Conservation (phyloP, 169 alveolate species). For the Theileria orientalis region DNA sequence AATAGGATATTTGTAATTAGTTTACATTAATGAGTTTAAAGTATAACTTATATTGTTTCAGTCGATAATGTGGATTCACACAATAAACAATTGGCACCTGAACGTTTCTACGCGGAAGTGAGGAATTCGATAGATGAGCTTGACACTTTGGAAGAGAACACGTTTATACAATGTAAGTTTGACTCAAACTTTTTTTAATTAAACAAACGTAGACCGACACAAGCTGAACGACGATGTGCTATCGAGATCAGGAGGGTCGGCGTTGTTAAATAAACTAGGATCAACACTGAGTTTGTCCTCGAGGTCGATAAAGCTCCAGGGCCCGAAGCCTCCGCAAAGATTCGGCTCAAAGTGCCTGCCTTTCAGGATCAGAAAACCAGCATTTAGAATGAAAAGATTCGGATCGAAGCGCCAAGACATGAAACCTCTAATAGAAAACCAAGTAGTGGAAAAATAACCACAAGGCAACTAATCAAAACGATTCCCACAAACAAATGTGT, state of each 20-base stretch:
- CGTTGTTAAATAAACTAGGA: neutral
- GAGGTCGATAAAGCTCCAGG: neutral
- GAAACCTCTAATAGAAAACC: neutral
- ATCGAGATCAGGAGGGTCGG: neutral
- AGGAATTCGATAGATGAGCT: slow-evolving; percentile 15
- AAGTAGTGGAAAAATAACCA: neutral
- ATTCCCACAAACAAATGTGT: too few relatives aligned
- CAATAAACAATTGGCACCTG: slow-evolving; percentile 1
- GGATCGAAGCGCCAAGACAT: neutral
- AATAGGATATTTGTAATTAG: neutral
- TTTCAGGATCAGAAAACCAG: neutral
- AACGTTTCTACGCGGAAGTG: slow-evolving; percentile 6
- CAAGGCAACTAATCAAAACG: neutral
- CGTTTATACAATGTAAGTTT: slow-evolving; percentile 19
- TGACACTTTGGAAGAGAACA: slow-evolving; percentile 17
- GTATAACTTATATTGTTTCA: neutral
- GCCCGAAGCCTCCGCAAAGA: neutral
- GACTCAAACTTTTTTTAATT: neutral
- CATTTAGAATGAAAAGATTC: neutral
- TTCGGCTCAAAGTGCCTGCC: neutral
- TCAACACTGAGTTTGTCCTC: neutral
- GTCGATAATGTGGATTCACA: neutral
- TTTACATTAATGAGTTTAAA: neutral
- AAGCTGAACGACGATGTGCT: neutral
- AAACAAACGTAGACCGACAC: neutral